Conservation (phyloP, 441 rosid genomes). For the Mallotus japonicus region DNA sequence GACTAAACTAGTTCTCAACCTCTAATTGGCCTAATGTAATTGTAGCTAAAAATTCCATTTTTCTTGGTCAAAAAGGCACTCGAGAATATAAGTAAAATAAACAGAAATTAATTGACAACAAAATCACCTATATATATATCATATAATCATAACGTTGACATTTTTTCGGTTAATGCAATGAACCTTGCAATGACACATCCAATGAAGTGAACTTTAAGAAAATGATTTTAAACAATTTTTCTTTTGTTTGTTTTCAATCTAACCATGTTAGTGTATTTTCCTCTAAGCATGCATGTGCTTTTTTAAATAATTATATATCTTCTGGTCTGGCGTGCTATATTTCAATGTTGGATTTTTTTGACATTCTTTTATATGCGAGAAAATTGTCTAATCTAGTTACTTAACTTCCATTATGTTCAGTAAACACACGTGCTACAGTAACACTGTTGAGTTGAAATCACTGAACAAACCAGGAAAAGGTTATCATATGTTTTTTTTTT, state of each 20-base stretch:
- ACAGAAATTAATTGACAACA: background rate
- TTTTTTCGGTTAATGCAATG: constrained; percentile 11
- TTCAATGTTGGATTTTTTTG: background rate
- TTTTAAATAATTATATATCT: background rate
- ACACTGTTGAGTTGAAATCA: background rate
- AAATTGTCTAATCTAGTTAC: background rate
- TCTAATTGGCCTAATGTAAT: background rate
- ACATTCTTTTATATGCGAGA: background rate
- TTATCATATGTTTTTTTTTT: no score
- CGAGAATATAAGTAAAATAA: background rate
- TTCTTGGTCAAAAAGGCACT: background rate
- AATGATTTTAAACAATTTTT: background rate
- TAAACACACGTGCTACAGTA: background rate
- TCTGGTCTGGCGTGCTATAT: constrained; percentile 5
- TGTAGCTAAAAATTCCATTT: background rate
- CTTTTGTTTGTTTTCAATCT: background rate
- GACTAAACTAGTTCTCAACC: background rate
- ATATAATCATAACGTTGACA: background rate
- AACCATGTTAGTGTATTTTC: background rate
- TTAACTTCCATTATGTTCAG: background rate
- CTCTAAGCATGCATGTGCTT: background rate
- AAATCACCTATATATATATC: background rate
- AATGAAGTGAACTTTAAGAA: constrained; percentile 16
- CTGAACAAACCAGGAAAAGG: no score
- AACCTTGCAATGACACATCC: constrained; percentile 14